Evolutionary conservation across 768 basidiomycete species (phyloP), one percentile per base, ranked within the genome.

Genomic region (Zangia roseola): DNA sequence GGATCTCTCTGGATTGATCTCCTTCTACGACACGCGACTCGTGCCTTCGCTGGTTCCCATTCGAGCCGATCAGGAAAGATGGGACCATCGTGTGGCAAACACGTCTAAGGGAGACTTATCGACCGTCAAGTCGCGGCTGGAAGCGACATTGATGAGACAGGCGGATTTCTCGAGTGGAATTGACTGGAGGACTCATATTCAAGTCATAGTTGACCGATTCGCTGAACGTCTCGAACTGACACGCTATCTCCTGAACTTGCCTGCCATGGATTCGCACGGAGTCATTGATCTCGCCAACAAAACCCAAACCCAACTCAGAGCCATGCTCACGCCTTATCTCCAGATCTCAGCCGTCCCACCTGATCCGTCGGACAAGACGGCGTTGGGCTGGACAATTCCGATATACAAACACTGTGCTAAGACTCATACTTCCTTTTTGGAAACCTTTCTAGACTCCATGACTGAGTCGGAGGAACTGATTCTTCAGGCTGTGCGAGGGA

Each of bases 371-470:
- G 30, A 42, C 16, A 17, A 47, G n/a, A 26, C 33, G 0, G 20
- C 30, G 5, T 28, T 45, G 2, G 52, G 45, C 14, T 74, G 71
- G 72, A 64, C 64, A 1, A 21, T 21, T 4, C 63, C 67, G 0
- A 50, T 71, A 2, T 71, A 62, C 50, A 54, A 47, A 21, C 45
- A 50, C 20, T 74, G 71, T 33, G 56, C 58, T 9, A 70, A 61
- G 5, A 57, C 58, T 1, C 64, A 69, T 8, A 69, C 67, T 4
- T 30, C 12, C 13, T 39, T 12, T 6, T 44, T 57, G 21, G 40
- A 36, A 2, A 40, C 35, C 30, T 9, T 43, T 25, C 26, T 23
- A 1, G 9, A 34, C 12, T 7, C 36, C 4, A 53, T 72, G 50
- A 67, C 67, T 4, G 20, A 39, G n/a, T 60, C 66, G 4, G 70